phyloP scores from a whole-genome alignment of 23 red algal genomes.

The Gracilaria caudata region DNA sequence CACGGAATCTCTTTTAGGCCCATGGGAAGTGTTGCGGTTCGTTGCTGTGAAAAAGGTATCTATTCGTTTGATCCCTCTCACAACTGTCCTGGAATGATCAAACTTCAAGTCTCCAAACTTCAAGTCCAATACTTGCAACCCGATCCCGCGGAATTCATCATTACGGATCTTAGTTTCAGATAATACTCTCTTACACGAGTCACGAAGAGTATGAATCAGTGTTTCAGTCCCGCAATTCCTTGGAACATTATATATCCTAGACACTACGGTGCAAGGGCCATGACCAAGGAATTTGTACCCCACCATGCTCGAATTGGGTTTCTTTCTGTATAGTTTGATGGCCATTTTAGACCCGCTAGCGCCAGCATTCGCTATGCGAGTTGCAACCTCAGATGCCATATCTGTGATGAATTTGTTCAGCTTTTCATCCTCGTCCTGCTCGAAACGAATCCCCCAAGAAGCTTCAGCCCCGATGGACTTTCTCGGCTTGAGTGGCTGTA shows the following conservation, averaged over 20 bases:
- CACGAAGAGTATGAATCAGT: conserved; percentile 32
- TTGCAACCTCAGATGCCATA: conserved; percentile 74
- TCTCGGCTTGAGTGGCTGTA: conserved; percentile 82
- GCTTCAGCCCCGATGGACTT: conserved; percentile 90
- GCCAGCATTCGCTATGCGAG: conserved; percentile 62
- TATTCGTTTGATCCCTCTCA: conserved; percentile 38
- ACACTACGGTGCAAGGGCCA: conserved; percentile 51
- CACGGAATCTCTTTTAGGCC: neutral
- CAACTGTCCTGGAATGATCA: conserved; percentile 35
- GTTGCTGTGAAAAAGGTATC: conserved; percentile 50
- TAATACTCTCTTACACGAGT: conserved; percentile 45
- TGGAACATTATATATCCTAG: conserved; percentile 27
- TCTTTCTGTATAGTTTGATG: conserved; percentile 73
- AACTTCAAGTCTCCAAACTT: conserved; percentile 66
- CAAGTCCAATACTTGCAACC: conserved; percentile 78
- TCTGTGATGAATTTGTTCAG: conserved; percentile 80
- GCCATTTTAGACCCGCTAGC: conserved; percentile 64
- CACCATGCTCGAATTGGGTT: conserved; percentile 67
- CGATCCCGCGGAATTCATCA: conserved; percentile 88
- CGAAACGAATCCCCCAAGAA: conserved; percentile 96
- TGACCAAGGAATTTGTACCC: conserved; percentile 72
- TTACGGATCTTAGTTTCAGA: conserved; percentile 47
- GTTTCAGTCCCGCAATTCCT: neutral
- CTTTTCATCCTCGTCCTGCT: conserved; percentile 62
- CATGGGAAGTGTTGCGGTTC: neutral